Evolutionary conservation across 208 protist species (phyloP).

Genomic region (Balamuthia mandrillaris): DNA sequence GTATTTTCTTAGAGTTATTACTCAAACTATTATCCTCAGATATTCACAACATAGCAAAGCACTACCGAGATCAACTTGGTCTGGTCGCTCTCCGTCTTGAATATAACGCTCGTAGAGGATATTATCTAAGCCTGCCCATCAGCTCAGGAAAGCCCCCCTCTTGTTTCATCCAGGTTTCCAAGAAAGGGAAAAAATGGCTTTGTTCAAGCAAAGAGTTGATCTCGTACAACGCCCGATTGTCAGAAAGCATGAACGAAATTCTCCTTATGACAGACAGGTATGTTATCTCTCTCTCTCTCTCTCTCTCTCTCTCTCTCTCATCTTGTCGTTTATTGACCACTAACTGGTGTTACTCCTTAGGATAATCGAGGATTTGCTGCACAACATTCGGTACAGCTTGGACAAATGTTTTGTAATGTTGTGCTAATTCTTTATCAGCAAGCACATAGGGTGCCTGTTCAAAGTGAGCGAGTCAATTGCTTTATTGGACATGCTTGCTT

Average conservation of each 20-base stretch:
- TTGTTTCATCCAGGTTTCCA: neutral
- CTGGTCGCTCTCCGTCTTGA: neutral
- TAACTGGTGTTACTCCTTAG: neutral
- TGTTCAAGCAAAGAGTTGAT: conserved; percentile 65
- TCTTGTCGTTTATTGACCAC: neutral
- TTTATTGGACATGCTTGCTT: conserved; percentile 77
- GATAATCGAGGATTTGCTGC: conserved; percentile 70
- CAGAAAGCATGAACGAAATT: conserved; percentile 72
- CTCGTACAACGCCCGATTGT: conserved; percentile 67
- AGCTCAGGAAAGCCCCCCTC: neutral
- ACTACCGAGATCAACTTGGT: neutral
- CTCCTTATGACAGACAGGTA: conserved; percentile 64
- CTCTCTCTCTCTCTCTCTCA: neutral
- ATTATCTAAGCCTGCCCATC: conserved; percentile 8
- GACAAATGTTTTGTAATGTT: no score
- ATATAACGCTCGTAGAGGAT: neutral
- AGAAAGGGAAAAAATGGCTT: conserved; percentile 14
- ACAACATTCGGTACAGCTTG: no score
- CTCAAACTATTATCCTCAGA: neutral
- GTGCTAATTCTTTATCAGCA: conserved; percentile 64
- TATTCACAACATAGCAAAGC: neutral
- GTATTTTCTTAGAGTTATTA: no score
- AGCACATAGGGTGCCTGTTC: conserved; percentile 76
- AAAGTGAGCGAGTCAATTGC: conserved; percentile 79
- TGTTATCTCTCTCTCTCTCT: no score